phyloP scores from a whole-genome alignment of 2,329 filamentous ascomycete genomes.

The Fusarium virguliforme region DNA sequence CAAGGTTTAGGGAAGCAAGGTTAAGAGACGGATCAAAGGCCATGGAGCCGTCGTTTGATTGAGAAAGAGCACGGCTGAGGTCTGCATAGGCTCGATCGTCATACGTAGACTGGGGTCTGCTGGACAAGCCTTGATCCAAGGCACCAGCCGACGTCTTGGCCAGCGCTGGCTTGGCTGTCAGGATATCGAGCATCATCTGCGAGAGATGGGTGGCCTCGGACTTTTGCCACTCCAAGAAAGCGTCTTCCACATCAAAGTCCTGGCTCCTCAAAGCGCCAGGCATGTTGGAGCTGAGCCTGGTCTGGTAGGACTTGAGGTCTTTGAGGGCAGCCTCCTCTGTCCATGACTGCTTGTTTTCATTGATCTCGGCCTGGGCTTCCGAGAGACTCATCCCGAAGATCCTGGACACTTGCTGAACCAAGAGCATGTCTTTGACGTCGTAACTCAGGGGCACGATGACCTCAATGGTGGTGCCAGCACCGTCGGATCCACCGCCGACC shows the following conservation, averaged over 20 bases:
- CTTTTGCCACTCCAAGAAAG: constrained; percentile 92
- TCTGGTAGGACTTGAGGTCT: constrained; percentile 95
- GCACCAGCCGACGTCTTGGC: constrained; percentile 80
- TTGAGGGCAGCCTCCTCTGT: constrained; percentile 91
- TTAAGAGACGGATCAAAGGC: constrained; percentile 78
- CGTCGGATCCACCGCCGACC: constrained; percentile 55
- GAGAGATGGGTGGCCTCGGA: constrained; percentile 89
- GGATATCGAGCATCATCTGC: constrained; percentile 92
- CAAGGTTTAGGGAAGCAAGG: constrained; percentile 76
- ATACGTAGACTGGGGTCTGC: constrained; percentile 65
- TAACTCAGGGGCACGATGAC: constrained; percentile 87
- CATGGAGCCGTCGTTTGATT: constrained; percentile 60
- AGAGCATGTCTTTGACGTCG: constrained; percentile 96
- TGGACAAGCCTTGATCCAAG: constrained; percentile 70
- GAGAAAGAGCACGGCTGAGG: constrained; percentile 67
- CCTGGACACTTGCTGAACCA: constrained; percentile 88
- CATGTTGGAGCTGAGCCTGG: constrained; percentile 86
- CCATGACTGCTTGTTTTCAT: constrained; percentile 85
- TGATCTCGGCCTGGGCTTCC: constrained; percentile 89
- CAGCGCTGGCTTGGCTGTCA: constrained; percentile 88
- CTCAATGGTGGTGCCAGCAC: constrained; percentile 74
- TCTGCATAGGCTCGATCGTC: constrained; percentile 70
- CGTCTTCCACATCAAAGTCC: constrained; percentile 92
- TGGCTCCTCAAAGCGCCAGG: constrained; percentile 83
- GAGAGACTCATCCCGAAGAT: constrained; percentile 87